Evolutionary conservation across 805 yeast genomes (phyloP).

Genomic region (Nakazawaea populi): DNA sequence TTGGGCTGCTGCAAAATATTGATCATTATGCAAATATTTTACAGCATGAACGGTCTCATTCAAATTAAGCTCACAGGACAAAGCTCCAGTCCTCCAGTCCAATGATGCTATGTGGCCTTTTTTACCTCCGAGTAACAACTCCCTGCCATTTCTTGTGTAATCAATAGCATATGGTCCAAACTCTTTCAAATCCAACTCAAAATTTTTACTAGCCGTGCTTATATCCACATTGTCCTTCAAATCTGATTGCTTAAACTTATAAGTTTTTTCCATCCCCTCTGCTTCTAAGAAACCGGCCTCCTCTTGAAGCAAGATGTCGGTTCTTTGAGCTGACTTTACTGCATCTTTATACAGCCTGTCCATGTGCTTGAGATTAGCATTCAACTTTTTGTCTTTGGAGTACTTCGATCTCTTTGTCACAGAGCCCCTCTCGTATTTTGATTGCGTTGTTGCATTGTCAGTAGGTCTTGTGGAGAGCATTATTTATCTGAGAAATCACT

Average conservation of each 20-base stretch:
- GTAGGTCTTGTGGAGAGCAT: neutral
- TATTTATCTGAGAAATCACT: neutral
- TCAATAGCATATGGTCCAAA: constrained; percentile 85
- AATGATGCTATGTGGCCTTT: constrained; percentile 95
- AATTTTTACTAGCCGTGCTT: constrained; percentile 66
- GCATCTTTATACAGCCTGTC: constrained; percentile 76
- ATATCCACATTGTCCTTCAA: constrained; percentile 71
- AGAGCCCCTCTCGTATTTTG: constrained; percentile 24
- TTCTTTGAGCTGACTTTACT: constrained; percentile 74
- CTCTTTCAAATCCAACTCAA: constrained; percentile 65
- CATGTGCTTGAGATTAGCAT: constrained; percentile 57
- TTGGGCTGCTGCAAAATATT: constrained; percentile 94
- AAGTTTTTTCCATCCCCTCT: constrained; percentile 93
- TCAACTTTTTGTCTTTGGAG: constrained; percentile 54
- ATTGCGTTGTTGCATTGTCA: constrained; percentile 1
- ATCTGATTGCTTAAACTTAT: constrained; percentile 76
- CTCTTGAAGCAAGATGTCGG: constrained; percentile 82
- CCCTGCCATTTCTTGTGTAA: constrained; percentile 84
- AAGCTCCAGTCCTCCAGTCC: constrained; percentile 87
- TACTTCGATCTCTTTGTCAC: constrained; percentile 22
- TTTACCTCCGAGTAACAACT: constrained; percentile 75
- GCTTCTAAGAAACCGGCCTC: constrained; percentile 85
- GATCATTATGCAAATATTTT: constrained; percentile 86
- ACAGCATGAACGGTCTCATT: constrained; percentile 90
- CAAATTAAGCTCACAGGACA: constrained; percentile 76